Evolutionary conservation across 2,329 filamentous ascomycete species (phyloP).

Genomic region (Orbilia brochopaga): DNA sequence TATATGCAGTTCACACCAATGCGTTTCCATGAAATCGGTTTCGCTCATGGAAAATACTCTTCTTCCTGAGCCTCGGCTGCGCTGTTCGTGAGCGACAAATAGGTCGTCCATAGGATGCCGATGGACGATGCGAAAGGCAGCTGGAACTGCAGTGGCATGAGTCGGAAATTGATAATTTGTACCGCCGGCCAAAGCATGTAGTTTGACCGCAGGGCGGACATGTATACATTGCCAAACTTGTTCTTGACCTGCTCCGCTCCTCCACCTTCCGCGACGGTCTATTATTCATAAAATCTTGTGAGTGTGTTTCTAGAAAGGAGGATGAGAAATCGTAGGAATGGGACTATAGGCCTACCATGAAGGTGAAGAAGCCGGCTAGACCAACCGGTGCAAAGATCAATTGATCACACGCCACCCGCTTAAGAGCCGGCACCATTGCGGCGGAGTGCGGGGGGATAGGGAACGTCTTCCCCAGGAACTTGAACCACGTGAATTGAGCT

Average conservation of each 20-base stretch:
- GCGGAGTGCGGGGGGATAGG: constrained; percentile 69
- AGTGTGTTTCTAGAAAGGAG: neutral
- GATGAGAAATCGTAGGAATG: neutral
- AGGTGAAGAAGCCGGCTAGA: constrained; percentile 87
- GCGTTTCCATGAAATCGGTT: neutral
- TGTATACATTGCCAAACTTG: constrained; percentile 92
- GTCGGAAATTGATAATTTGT: constrained; percentile 92
- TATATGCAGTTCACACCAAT: neutral
- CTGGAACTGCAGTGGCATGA: constrained; percentile 95
- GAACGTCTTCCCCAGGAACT: constrained; percentile 79
- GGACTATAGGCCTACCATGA: constrained; percentile 67
- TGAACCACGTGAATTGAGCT: constrained; percentile 94
- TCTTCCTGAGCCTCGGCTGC: constrained; percentile 68
- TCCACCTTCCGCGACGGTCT: constrained; percentile 86
- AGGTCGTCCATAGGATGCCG: constrained; percentile 97
- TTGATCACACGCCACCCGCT: constrained; percentile 91
- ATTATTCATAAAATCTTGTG: neutral
- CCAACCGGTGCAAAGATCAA: constrained; percentile 89
- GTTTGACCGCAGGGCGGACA: constrained; percentile 94
- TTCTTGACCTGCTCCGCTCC: constrained; percentile 76
- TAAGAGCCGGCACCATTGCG: constrained; percentile 77
- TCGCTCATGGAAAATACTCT: constrained; percentile 31
- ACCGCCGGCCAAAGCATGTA: constrained; percentile 94
- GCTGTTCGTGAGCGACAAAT: constrained; percentile 89
- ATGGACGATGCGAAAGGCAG: constrained; percentile 95